A percentile compares a stretch with the other conserved stretches of the same genome.
Evolutionary conservation across 768 basidiomycete genomes (phyloP).

Genomic region (Boletales sp.): DNA sequence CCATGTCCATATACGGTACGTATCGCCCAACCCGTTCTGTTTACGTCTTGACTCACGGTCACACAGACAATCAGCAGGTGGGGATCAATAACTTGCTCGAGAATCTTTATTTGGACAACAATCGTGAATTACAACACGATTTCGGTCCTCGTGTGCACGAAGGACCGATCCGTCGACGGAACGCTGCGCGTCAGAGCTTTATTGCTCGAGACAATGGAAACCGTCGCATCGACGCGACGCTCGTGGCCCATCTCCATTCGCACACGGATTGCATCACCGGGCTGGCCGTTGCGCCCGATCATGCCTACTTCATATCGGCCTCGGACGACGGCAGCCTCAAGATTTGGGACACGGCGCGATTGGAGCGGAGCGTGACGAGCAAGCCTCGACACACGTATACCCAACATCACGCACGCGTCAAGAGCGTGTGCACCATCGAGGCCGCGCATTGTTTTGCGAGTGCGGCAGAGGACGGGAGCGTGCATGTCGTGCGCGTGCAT

Average conservation of each 20-base stretch:
- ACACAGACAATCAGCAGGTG: conserved; percentile 81
- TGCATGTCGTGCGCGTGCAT: conserved; percentile 83
- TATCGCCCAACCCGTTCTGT: background rate
- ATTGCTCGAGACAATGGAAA: conserved; percentile 57
- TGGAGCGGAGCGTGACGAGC: conserved; percentile 91
- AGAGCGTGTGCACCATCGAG: conserved; percentile 77
- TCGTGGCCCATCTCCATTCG: conserved; percentile 81
- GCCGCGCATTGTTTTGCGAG: conserved; percentile 86
- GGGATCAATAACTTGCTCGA: conserved; percentile 88
- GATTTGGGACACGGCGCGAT: conserved; percentile 87
- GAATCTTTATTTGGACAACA: conserved; percentile 83
- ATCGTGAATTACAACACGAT: conserved; percentile 81
- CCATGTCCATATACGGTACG: conserved; percentile 73
- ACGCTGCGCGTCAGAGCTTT: conserved; percentile 65
- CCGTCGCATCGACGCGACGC: conserved; percentile 67
- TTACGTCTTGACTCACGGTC: conserved; percentile 1
- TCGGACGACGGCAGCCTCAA: conserved; percentile 94
- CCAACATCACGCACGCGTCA: conserved; percentile 68
- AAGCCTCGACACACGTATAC: conserved; percentile 71
- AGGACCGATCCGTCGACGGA: conserved; percentile 75
- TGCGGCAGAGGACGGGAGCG: conserved; percentile 78
- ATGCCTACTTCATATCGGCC: conserved; percentile 89
- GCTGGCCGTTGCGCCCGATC: conserved; percentile 88
- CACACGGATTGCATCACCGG: conserved; percentile 79
- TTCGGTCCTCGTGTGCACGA: conserved; percentile 88